phyloP scores from a whole-genome alignment of 2,329 filamentous ascomycete genomes.

The Purpureocillium lavendulum region DNA sequence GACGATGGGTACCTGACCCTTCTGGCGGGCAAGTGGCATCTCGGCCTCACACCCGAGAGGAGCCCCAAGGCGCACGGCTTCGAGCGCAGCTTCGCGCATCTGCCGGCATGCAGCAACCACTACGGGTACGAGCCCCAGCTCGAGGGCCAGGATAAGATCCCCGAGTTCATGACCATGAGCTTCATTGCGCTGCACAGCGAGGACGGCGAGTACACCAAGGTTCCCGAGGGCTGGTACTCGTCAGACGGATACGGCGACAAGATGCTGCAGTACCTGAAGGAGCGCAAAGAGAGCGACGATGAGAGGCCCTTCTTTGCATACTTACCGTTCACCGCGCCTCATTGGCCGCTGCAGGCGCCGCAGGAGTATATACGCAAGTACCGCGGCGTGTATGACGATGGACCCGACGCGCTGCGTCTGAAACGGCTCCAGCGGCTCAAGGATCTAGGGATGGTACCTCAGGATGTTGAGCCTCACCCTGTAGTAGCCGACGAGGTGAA shows the following conservation, averaged over 20 bases:
- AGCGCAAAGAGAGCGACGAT: conserved; percentile 32
- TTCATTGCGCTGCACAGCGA: conserved; percentile 27
- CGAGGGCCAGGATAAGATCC: not conserved
- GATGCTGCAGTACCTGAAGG: conserved; percentile 41
- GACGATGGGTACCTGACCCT: conserved; percentile 52
- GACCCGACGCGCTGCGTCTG: conserved; percentile 46
- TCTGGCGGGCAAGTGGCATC: conserved; percentile 57
- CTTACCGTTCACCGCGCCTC: conserved; percentile 52
- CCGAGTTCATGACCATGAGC: conserved; percentile 24
- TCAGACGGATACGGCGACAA: conserved; percentile 43
- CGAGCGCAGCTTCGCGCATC: conserved; percentile 47
- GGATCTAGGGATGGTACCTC: conserved; percentile 44
- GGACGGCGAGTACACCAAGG: conserved; percentile 23
- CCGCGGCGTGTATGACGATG: conserved; percentile 50
- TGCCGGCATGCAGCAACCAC: conserved; percentile 51
- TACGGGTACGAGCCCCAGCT: conserved; percentile 17
- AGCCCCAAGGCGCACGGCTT: conserved; percentile 50
- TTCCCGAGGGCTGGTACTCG: conserved; percentile 45
- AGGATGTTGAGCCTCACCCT: conserved; percentile 41
- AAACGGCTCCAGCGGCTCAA: conserved; percentile 46
- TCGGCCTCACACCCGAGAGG: conserved; percentile 49
- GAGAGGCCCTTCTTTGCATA: conserved; percentile 49
- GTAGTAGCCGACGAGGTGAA: conserved; percentile 39
- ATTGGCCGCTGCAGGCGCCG: conserved; percentile 56
- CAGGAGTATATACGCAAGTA: conserved; percentile 47